A percentile compares a stretch with the other conserved stretches of the same genome.
Evolutionary conservation across 2,329 filamentous ascomycete species (phyloP).

Genomic region (Chaetothyriales sp.): DNA sequence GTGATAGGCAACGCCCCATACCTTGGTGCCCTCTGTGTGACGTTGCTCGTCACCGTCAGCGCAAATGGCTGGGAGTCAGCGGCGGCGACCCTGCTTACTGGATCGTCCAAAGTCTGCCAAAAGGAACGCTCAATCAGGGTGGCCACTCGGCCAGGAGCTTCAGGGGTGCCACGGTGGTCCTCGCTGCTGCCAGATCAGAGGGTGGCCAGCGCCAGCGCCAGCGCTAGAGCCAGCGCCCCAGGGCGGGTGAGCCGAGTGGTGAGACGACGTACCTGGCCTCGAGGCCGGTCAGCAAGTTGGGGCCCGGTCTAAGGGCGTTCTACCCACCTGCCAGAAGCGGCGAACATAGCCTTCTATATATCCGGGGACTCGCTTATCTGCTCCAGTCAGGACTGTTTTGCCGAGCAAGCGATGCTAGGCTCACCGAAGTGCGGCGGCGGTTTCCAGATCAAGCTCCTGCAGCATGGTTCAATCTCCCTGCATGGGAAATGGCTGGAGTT

Average conservation of each 20-base stretch:
- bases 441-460: conserved; percentile 92
- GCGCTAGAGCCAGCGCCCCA: no score
- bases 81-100: conserved; percentile 34
- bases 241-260: not conserved
- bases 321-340: conserved; percentile 88
- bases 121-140: conserved; percentile 76
- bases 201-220: no score
- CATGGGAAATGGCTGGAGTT: conserved; percentile 20
- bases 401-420: not conserved
- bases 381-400: conserved; percentile 1
- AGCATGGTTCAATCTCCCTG: not conserved
- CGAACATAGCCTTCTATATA: conserved; percentile 90
- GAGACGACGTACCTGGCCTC: not conserved
- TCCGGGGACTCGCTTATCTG: conserved; percentile 73
- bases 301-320: not conserved
- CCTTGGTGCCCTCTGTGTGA: conserved; percentile 37
- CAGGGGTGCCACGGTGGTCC: conserved; percentile 85
- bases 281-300: not conserved
- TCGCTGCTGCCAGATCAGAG: conserved; percentile 44
- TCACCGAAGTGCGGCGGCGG: conserved; percentile 89
- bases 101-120: conserved; percentile 62
- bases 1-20: conserved; percentile 91
- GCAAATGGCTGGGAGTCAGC: conserved; percentile 4
- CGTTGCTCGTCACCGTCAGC: conserved; percentile 29
- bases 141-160: conserved; percentile 76